Evolutionary conservation across 352 stramenopile genomes (phyloP).

Genomic region (Pythium apleroticum): DNA sequence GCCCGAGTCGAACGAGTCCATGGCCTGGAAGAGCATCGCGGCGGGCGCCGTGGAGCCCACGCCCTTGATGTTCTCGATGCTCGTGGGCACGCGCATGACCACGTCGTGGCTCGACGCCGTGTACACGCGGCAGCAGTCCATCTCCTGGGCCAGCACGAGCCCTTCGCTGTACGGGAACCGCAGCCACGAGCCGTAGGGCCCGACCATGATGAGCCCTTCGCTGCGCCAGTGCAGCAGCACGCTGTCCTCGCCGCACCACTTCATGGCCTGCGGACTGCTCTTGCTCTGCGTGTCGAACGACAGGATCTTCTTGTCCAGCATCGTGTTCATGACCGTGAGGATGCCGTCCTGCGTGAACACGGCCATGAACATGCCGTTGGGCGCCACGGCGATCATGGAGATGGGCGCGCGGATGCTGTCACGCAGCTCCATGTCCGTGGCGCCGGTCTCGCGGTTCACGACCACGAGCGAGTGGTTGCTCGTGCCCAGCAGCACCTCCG

Average conservation of each 20-base stretch:
- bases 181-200: slow-evolving; percentile 84
- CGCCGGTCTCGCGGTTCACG: slow-evolving; percentile 66
- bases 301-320: slow-evolving; percentile 94
- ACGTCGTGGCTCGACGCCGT: slow-evolving; percentile 70
- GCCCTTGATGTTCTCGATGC: slow-evolving; percentile 85
- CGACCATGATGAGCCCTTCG: slow-evolving; percentile 81
- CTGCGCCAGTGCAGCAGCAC: slow-evolving; percentile 88
- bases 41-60: slow-evolving; percentile 86
- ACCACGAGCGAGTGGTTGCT: slow-evolving; percentile 89
- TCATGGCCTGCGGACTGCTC: slow-evolving; percentile 68
- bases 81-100: slow-evolving; percentile 81
- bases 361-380: slow-evolving; percentile 95
- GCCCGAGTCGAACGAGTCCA: slow-evolving; percentile 87
- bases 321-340: slow-evolving; percentile 95
- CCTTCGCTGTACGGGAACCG: slow-evolving; percentile 81
- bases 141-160: slow-evolving; percentile 62
- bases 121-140: slow-evolving; percentile 59
- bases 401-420: slow-evolving; percentile 86
- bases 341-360: slow-evolving; percentile 93
- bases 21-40: slow-evolving; percentile 89
- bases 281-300: slow-evolving; percentile 88
- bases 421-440: slow-evolving; percentile 83
- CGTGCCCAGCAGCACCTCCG: slow-evolving; percentile 93
- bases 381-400: slow-evolving; percentile 91
- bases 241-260: slow-evolving; percentile 90